phyloP scores from a whole-genome alignment of 176 grass and related monocot species.

The Triticum aestivum region IWGSC_CS_RefSeq_v2.1 NC_057812.1:456737562-456738061 shows the following conservation, averaged over 20 bases:
- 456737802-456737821: neutral
- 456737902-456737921: neutral
- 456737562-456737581: slow-evolving; percentile 37
- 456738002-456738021: neutral
- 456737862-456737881: slow-evolving; percentile 4
- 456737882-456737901: too few species aligned
- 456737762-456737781: slow-evolving; percentile 54
- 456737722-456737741: slow-evolving; percentile 68
- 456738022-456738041: neutral
- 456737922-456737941: neutral
- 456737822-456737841: neutral
- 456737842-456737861: neutral
- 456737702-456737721: slow-evolving; percentile 87
- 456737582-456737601: slow-evolving; percentile 2
- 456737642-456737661: slow-evolving; percentile 53
- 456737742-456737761: slow-evolving; percentile 72
- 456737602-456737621: slow-evolving; percentile 42
- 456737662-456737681: slow-evolving; percentile 69
- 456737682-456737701: slow-evolving; percentile 71
- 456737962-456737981: neutral
- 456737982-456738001: neutral
- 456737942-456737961: slow-evolving; percentile 8
- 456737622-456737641: slow-evolving; percentile 40
- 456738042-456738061: neutral
- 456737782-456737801: slow-evolving; percentile 5